Conservation (phyloP, 2,329 filamentous ascomycete species). For the Rhinocladiella mackenziei region DNA sequence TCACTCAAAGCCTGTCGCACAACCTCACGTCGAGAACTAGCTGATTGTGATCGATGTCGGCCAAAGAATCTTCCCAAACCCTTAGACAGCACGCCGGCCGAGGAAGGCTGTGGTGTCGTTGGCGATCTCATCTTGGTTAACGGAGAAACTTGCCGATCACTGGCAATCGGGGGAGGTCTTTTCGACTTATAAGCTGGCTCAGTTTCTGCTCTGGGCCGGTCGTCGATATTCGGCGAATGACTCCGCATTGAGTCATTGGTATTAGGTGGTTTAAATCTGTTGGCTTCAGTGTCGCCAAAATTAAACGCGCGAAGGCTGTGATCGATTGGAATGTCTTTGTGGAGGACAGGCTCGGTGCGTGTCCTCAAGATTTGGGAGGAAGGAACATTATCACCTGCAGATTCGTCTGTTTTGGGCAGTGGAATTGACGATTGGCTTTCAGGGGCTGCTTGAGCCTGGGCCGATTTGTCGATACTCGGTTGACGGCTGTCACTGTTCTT, state of each 20-base stretch:
- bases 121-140: slow-evolving; percentile 8
- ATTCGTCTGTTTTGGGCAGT: neutral
- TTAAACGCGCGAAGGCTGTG: slow-evolving; percentile 11
- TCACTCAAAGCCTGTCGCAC: slow-evolving; percentile 24
- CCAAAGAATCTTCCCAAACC: slow-evolving; percentile 23
- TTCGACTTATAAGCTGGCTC: slow-evolving; percentile 27
- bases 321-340: neutral
- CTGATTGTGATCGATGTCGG: slow-evolving; percentile 22
- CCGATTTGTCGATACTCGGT: slow-evolving; percentile 3
- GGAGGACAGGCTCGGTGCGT: slow-evolving; percentile 3
- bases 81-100: slow-evolving; percentile 14
- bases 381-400: neutral
- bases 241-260: neutral
- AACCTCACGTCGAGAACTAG: slow-evolving; percentile 17
- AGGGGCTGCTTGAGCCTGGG: slow-evolving; percentile 1
- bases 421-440: neutral
- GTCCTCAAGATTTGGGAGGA: slow-evolving; percentile 4
- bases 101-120: slow-evolving; percentile 18
- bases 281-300: slow-evolving; percentile 7
- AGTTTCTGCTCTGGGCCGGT: slow-evolving; percentile 11
- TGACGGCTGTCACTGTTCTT: slow-evolving; percentile 9
- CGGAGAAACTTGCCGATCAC: slow-evolving; percentile 3
- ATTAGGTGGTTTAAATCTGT: neutral
- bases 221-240: no score
- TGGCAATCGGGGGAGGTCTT: slow-evolving; percentile 24